These are phyloP conservation scores for Ganoderma boninense DNA, from an alignment of 1,284 basidiomycete genomes.

Conservation along the genomic window DNA sequence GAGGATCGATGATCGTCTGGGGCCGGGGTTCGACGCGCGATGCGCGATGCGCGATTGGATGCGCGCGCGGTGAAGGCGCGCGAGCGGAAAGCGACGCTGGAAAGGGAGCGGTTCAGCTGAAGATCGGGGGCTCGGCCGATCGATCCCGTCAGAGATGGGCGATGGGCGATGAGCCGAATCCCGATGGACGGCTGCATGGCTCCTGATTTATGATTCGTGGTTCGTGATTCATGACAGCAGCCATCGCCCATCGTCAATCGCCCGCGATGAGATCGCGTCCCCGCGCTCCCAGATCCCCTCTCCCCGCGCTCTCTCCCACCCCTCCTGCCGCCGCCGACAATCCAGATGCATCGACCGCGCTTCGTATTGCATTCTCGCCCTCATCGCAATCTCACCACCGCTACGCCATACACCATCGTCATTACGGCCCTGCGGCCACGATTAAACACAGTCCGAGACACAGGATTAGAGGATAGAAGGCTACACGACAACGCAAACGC, in stretches of 20 bases:
- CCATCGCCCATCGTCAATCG: constrained; percentile 17
- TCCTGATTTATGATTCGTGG: not conserved
- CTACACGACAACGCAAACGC: constrained; percentile 5
- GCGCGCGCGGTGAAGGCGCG: constrained; percentile 2
- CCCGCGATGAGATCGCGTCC: constrained; percentile 22
- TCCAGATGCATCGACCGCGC: constrained; percentile 11
- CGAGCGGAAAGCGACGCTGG: not conserved
- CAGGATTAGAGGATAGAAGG: not conserved
- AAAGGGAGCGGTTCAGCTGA: not conserved
- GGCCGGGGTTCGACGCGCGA: not conserved
- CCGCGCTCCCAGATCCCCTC: constrained; percentile 7
- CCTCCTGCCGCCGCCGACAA: not conserved
- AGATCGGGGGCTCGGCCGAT: constrained; percentile 27
- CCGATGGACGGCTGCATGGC: constrained; percentile 1
- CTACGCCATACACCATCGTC: not conserved
- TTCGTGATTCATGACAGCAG: not conserved
- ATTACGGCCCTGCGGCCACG: not conserved
- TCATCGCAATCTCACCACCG: not conserved
- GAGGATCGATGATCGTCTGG: constrained; percentile 17
- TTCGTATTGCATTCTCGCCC: not conserved
- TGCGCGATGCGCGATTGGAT: constrained; percentile 14
- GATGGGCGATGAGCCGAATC: constrained; percentile 19
- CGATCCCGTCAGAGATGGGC: constrained; percentile 30
- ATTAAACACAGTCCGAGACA: not conserved
- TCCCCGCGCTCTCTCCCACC: not conserved